Conservation (phyloP, 2,329 filamentous ascomycete species). For the Podosphaera fusca region DNA sequence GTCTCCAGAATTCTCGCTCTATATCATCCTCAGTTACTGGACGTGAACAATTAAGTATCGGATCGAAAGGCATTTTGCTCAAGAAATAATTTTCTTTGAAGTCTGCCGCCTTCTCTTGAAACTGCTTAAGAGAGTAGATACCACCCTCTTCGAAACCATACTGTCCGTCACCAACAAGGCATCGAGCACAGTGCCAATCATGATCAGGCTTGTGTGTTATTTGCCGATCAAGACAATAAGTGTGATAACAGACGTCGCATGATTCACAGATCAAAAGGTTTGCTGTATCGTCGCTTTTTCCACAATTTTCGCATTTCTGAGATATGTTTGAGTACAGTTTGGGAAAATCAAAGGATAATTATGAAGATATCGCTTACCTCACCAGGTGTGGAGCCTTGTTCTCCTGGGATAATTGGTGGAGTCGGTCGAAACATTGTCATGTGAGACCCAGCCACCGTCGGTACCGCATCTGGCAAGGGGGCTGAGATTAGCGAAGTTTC, state of each 20-base stretch:
- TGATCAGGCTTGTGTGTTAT: constrained; percentile 53
- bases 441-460: constrained; percentile 84
- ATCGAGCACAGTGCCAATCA: constrained; percentile 92
- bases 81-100: constrained; percentile 93
- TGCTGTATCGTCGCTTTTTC: constrained; percentile 48
- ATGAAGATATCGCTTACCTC: constrained; percentile 27
- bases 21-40: constrained; percentile 87
- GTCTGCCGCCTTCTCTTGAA: constrained; percentile 83
- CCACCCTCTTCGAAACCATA: constrained; percentile 96
- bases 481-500: constrained; percentile 17
- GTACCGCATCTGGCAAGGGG: constrained; percentile 30
- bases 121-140: constrained; percentile 82
- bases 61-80: constrained; percentile 71
- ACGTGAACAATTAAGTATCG: constrained; percentile 55
- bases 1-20: constrained; percentile 86
- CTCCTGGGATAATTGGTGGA: constrained; percentile 39
- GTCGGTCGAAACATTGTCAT: constrained; percentile 85
- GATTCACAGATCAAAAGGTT: constrained; percentile 68
- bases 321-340: constrained; percentile 13
- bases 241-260: constrained; percentile 76
- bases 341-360: constrained; percentile 23
- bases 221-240: constrained; percentile 69
- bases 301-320: constrained; percentile 69
- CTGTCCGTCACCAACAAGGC: constrained; percentile 84
- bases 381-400: constrained; percentile 20